phyloP scores from a whole-genome alignment of 1,139 yeast genomes.

The Scheffersomyces titani region DNA sequence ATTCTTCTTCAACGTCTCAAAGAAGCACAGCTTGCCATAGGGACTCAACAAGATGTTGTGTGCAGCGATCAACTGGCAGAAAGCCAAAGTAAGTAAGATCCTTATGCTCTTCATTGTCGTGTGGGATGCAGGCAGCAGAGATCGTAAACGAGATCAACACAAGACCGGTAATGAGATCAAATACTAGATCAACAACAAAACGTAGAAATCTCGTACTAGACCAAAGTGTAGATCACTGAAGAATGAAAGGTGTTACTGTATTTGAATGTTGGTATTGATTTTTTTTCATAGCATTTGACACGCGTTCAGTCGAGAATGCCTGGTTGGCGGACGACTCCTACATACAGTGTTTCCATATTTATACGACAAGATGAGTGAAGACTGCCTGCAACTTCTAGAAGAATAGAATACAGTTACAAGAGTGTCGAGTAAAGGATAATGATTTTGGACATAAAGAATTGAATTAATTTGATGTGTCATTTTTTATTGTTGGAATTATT shows the following conservation, averaged over 20 bases:
- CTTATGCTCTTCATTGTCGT: background rate
- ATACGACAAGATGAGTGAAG: too few species aligned
- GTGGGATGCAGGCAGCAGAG: background rate
- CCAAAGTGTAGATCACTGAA: background rate
- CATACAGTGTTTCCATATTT: background rate
- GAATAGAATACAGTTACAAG: too few species aligned
- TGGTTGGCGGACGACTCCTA: background rate
- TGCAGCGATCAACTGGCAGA: slow-evolving; percentile 40
- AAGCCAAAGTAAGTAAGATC: slow-evolving; percentile 1
- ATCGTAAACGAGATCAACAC: background rate
- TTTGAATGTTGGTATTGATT: background rate
- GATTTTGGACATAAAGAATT: too few species aligned
- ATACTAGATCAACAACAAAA: background rate
- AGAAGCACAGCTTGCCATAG: slow-evolving; percentile 85
- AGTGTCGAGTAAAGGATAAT: too few species aligned
- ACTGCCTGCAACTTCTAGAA: too few species aligned
- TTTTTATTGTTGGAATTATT: too few species aligned
- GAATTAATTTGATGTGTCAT: too few species aligned
- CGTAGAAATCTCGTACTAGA: background rate
- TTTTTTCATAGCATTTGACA: background rate
- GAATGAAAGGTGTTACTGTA: background rate
- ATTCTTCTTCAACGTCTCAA: slow-evolving; percentile 74
- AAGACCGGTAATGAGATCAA: background rate
- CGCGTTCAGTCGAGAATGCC: background rate
- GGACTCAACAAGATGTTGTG: slow-evolving; percentile 87